phyloP scores from a whole-genome alignment of 2,329 filamentous ascomycete genomes.

The Beauveria australis region DNA sequence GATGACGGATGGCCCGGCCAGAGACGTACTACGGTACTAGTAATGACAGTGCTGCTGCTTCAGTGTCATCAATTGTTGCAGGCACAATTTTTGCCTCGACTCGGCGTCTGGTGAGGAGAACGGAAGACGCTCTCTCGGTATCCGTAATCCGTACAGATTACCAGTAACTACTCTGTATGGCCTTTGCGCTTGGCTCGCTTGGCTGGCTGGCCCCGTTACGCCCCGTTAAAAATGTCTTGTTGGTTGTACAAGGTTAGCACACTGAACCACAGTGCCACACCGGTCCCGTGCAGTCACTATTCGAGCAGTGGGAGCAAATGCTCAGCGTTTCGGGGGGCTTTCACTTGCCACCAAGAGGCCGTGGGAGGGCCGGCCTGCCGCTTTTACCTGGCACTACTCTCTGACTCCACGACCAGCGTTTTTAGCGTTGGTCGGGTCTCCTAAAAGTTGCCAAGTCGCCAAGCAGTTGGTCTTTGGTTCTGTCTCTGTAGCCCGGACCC shows the following conservation, averaged over 20 bases:
- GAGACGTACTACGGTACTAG: too few relatives aligned
- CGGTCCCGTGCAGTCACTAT: background rate
- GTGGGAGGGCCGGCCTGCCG: background rate
- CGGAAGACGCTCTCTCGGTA: too few relatives aligned
- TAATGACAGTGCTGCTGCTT: too few relatives aligned
- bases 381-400: background rate
- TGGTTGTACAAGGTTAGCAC: background rate
- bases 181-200: background rate
- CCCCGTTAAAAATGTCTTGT: background rate
- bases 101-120: too few relatives aligned
- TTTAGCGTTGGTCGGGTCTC: background rate
- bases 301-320: too few relatives aligned
- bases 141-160: too few relatives aligned
- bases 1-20: too few relatives aligned
- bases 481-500: background rate
- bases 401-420: background rate
- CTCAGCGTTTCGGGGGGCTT: too few relatives aligned
- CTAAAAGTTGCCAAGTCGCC: background rate
- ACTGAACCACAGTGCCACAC: background rate
- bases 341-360: background rate
- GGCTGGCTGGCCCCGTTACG: background rate
- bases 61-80: too few relatives aligned
- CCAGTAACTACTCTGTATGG: too few relatives aligned
- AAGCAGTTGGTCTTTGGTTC: background rate
- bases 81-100: too few relatives aligned